phyloP scores from a whole-genome alignment of 1,284 basidiomycete species.

The Ceratobasidium sp. region DNA sequence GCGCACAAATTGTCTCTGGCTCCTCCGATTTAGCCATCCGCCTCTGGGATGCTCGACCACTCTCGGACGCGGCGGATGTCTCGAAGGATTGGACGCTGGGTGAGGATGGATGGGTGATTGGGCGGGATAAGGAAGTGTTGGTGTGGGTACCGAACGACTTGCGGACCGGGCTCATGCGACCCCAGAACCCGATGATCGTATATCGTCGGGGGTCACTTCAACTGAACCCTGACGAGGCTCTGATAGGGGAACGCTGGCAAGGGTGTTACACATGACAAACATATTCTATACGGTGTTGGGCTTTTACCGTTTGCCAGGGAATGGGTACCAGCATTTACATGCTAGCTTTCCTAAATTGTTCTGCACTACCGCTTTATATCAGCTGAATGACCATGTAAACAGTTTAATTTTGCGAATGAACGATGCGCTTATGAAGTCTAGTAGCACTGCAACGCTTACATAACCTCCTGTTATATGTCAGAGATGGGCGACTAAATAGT shows the following conservation, averaged over 20 bases:
- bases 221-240: not conserved
- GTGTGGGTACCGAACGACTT: conserved; percentile 2
- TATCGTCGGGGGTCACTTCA: not conserved
- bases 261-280: not conserved
- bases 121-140: not conserved
- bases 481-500: no score
- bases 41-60: conserved; percentile 45
- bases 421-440: no score
- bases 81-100: not conserved
- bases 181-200: not conserved
- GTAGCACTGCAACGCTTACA: no score
- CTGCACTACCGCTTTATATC: no score
- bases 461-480: no score
- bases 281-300: no score
- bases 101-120: not conserved
- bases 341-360: no score
- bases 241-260: not conserved
- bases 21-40: conserved; percentile 29
- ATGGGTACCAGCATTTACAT: no score
- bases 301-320: no score
- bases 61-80: no score
- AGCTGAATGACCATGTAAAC: no score
- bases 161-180: not conserved
- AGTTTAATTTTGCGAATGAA: no score
- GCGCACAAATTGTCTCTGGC: conserved; percentile 49